Evolutionary conservation across 495 filamentous ascomycete genomes (phyloP).

Genomic region (Xylaria longipes): DNA sequence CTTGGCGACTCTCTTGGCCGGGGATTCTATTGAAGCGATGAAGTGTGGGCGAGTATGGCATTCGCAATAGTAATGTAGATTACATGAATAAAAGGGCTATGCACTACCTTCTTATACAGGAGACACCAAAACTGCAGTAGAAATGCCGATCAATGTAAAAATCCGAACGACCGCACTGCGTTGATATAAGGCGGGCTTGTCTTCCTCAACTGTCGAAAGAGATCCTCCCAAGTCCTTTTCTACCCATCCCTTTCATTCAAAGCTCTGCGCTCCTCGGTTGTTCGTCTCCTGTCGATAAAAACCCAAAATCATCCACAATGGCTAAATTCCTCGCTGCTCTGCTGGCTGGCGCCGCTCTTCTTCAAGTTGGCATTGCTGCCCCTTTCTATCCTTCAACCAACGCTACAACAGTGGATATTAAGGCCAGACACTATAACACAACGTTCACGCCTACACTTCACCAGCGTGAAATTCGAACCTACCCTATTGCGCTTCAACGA

Average conservation of each 20-base stretch:
- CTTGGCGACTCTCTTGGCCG: constrained; percentile 8
- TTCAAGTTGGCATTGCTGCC: constrained; percentile 37
- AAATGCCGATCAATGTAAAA: constrained; percentile 9
- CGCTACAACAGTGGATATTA: constrained; percentile 26
- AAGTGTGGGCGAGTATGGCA: not conserved
- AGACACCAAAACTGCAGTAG: not conserved
- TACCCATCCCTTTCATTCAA: constrained; percentile 4
- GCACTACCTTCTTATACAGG: constrained; percentile 11
- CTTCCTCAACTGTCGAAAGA: not conserved
- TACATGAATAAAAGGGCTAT: constrained; percentile 15
- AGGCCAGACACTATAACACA: constrained; percentile 23
- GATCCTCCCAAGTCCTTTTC: not conserved
- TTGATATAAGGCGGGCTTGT: constrained; percentile 17
- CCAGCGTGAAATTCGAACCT: constrained; percentile 36
- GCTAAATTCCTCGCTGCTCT: constrained; percentile 40
- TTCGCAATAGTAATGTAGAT: constrained; percentile 5
- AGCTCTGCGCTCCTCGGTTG: not conserved
- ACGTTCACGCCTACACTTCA: constrained; percentile 14
- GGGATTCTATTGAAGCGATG: not conserved
- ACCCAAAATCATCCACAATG: constrained; percentile 30
- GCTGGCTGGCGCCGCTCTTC: constrained; percentile 37
- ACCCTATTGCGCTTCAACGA: constrained; percentile 37
- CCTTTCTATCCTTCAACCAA: constrained; percentile 35
- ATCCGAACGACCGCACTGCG: not conserved
- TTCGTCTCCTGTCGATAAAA: not conserved